Evolutionary conservation across 352 stramenopile species (phyloP), one percentile per base, ranked within the genome.

Genomic region (Plasmopara muralis): DNA sequence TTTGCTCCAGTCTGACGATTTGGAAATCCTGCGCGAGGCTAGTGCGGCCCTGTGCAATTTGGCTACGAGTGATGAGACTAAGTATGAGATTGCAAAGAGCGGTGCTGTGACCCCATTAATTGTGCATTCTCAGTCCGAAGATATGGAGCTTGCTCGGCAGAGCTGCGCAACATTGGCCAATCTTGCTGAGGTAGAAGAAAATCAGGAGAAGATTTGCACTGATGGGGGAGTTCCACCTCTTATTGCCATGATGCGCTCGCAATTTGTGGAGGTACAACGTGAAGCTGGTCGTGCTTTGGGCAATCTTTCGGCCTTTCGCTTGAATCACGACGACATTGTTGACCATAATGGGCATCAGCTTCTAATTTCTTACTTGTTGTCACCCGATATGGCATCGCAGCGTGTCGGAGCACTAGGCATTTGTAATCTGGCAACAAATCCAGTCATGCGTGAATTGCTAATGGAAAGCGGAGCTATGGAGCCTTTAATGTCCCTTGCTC

Each of bases 11-110:
- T 94, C 86, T 0, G 67, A 85, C 38, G 93, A 98, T 56, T 68
- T 95, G 9, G 90, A 98, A 60, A 96, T 98, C 31, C 67, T 98
- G 9, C 77, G 92, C 0, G 94, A 98, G 55, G 88, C 94, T 1
- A 97, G 89, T 46, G 94, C 90, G 0, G 92, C 90, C 4, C 67
- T 98, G 0, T 98, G 87, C 57, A 98, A 98, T 66, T 73, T 98
- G 28, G 97, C 91, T 6, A 69, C 97, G 31, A 91, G 83, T 30
- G 93, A 98, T 46, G 94, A 98, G 61, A 98, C 95, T 60, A 98
- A 98, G 66, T 98, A 97, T 55, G 95, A 98, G 64, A 95, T 98
- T 34, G 82, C 87, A 14, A 98, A 98, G 60, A 96, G 77, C 44
- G 95, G 95, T 3, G 87, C 86, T 4, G 81, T 98, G 12, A 50